Evolutionary conservation across 805 yeast genomes (phyloP).

Genomic region (Yarrowia alimentaria): DNA sequence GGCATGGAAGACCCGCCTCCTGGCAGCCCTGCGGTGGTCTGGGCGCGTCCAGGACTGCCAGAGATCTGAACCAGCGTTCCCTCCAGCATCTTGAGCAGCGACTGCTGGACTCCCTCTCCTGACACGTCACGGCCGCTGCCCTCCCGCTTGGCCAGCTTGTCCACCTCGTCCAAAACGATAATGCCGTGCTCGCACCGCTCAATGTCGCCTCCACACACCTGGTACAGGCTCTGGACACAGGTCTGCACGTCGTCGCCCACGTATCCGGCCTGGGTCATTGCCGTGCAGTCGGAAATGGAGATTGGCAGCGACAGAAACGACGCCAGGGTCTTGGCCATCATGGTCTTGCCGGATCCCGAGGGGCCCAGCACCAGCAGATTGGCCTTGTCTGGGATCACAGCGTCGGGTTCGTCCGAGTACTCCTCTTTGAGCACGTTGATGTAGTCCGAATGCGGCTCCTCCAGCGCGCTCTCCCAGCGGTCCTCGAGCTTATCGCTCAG

Average conservation of each 20-base stretch:
- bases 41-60: conserved; percentile 10
- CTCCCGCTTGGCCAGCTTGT: conserved; percentile 53
- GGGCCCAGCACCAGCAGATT: conserved; percentile 59
- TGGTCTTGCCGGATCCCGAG: conserved; percentile 63
- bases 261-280: conserved; percentile 63
- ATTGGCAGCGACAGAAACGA: conserved; percentile 43
- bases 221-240: conserved; percentile 53
- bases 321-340: conserved; percentile 27
- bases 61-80: conserved; percentile 52
- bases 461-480: conserved; percentile 1
- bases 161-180: conserved; percentile 59
- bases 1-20: conserved; percentile 23
- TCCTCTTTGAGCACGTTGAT: conserved; percentile 2
- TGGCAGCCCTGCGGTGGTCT: conserved; percentile 7
- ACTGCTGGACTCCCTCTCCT: conserved; percentile 67
- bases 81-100: conserved; percentile 55
- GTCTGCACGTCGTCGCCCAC: conserved; percentile 64
- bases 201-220: conserved; percentile 52
- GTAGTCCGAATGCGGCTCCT: conserved; percentile 1
- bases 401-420: conserved; percentile 36
- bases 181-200: conserved; percentile 53
- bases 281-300: conserved; percentile 60
- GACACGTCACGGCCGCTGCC: conserved; percentile 53
- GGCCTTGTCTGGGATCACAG: conserved; percentile 53
- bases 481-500: neutral